Percentiles rank a stretch among this genome's conserved stretches.
Conservation (phyloP, 1,139 yeast species). For the Neolecta irregularis region DNA sequence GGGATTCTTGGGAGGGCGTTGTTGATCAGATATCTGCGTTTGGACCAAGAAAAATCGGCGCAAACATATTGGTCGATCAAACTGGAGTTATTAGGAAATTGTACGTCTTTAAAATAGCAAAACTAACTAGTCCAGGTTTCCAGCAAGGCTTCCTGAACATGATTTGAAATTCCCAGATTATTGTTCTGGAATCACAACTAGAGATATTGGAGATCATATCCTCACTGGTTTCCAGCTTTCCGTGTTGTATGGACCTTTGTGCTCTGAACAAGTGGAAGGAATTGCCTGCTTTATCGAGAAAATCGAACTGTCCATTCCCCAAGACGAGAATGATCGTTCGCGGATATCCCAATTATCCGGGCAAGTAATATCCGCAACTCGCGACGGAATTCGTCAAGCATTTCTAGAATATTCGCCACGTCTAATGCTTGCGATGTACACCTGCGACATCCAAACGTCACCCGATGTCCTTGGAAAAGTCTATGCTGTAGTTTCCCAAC, state of each 20-base stretch:
- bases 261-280: slow-evolving; percentile 80
- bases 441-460: slow-evolving; percentile 89
- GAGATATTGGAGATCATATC: slow-evolving; percentile 43
- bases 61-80: slow-evolving; percentile 56
- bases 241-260: slow-evolving; percentile 70
- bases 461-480: slow-evolving; percentile 91
- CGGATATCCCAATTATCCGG: slow-evolving; percentile 32
- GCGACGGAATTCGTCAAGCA: slow-evolving; percentile 56
- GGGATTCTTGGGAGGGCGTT: slow-evolving; percentile 17
- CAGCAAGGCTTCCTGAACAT: background rate
- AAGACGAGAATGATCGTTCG: slow-evolving; percentile 12
- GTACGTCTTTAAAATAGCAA: background rate
- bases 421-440: slow-evolving; percentile 76
- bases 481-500: slow-evolving; percentile 78
- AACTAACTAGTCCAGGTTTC: slow-evolving; percentile 1
- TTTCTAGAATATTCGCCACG: slow-evolving; percentile 76
- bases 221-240: slow-evolving; percentile 79
- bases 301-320: slow-evolving; percentile 16
- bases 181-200: slow-evolving; percentile 3
- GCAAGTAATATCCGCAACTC: slow-evolving; percentile 53
- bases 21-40: slow-evolving; percentile 40
- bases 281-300: slow-evolving; percentile 39
- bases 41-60: slow-evolving; percentile 67
- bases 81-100: slow-evolving; percentile 16
- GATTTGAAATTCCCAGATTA: background rate